Base-by-base conservation (phyloP, 2,329 filamentous ascomycete genomes). In the Paecilomyces sp. region DNA sequence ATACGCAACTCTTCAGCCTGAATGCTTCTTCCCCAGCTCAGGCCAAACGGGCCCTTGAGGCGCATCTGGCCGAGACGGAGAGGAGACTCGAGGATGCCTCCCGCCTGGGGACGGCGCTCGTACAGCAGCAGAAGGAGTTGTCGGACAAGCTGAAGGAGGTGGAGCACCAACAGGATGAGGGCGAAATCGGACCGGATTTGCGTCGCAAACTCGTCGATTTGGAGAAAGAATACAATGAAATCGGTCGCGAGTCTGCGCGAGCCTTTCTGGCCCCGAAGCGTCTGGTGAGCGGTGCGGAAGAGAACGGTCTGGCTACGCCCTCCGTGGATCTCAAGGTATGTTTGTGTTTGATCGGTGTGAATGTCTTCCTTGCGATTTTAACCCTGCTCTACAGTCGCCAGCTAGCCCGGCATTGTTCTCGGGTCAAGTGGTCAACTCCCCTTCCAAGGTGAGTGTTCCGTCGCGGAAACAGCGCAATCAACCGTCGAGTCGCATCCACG, bases 151-250 rank as follows among this genome's bases (percentile, higher is more conserved):
- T 99, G 60, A 87, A 88, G 67, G 92, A 97, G 70, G 88, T 99
- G 2, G 90, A 96, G 67, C 85, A 88, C 70, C 81, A 90, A 61
- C 83, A 91, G 68, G 81, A 84, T 53, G 89, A 94, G 66, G 85
- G 85, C 25, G 89, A 96, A 63, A 85, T 97, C 57, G 88, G 88
- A 0, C 86, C 90, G 3, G 92, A 96, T 65, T 79, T 99, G 68
- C 90, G 89, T 61, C 84, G 88, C 68, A 92, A 90, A 75, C 83
- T 99, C 57, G 82, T 86, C 13, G 92, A 96, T 63, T 86, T 99
- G 61, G 94, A 99, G 74, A 90, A 86, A 74, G 94, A 99, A 70
- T 97, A 95, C 78, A 93, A 96, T 73, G 92, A 97, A 71, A 88
- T 97, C 54, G 92, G 92, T 12, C 84, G 89, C 63, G 93, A 97